Evolutionary conservation across 345 rosid species (phyloP).

Genomic region (Trapa incisa): DNA sequence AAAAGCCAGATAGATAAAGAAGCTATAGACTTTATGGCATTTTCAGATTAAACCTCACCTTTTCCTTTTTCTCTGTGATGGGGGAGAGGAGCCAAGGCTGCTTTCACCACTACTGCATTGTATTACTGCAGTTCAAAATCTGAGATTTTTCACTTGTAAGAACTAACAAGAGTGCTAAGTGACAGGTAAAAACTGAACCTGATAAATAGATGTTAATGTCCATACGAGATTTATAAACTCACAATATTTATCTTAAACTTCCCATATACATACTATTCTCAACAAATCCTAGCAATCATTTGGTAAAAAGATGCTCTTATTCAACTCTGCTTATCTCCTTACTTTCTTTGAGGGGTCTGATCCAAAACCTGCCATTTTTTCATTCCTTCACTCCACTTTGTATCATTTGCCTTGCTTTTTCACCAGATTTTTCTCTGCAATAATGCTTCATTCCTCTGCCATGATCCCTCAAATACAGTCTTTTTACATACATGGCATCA

Average conservation of each 20-base stretch:
- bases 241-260: too few species aligned
- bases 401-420: conserved; percentile 3
- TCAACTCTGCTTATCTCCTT: conserved; percentile 2
- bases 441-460: background rate
- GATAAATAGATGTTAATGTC: too few species aligned
- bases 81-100: background rate
- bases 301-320: background rate
- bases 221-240: too few species aligned
- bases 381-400: conserved; percentile 31
- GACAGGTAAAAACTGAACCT: too few species aligned
- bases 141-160: background rate
- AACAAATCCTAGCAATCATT: background rate
- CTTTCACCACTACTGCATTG: background rate
- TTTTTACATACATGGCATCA: background rate
- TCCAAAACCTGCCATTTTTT: conserved; percentile 13
- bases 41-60: background rate
- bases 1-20: conserved; percentile 1
- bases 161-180: too few species aligned
- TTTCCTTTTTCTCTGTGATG: background rate
- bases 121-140: background rate
- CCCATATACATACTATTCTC: too few species aligned
- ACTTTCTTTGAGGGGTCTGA: conserved; percentile 24
- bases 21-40: background rate
- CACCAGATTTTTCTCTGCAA: background rate
- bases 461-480: background rate